Evolutionary conservation across 257 asterid genomes (phyloP), one percentile per base, ranked within the genome.

Genomic region (Gentiana dahurica): DNA sequence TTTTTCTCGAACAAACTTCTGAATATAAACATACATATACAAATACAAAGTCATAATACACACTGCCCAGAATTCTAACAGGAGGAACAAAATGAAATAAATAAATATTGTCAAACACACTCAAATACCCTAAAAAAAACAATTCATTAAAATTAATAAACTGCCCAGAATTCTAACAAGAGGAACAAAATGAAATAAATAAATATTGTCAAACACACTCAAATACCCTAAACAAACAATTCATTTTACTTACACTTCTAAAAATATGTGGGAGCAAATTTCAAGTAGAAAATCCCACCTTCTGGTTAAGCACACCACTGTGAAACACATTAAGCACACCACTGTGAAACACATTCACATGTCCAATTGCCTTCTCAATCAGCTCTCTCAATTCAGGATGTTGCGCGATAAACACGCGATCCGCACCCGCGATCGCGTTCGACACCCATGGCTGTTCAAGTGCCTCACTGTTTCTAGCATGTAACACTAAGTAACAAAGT

Each of bases 401-500:
- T 34, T 82, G 94, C 8, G 70, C 53, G 10, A 82, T 5, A 4
- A 79, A 37, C 3, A 59, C 50, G 1, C 89, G 82, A 36, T 81
- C 94, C 0, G 78, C 82, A 44, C 87, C 83, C 43, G 77, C 81
- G 3, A 87, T 78, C 11, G 77, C 79, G 44, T 68, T 74, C 75
- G 81, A 54, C 12, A 83, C 84, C 49, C 85, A 78, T 0, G 86
- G 79, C 51, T 84, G 82, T 49, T 87, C 90, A 71, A 77, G 58
- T 46, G 77, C 87, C 59, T 80, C 77, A 15, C 81, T 81, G 74
- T 84, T 82, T 43, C 86, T 87, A 12, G 69, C 96, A 58, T 85
- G 77, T 54, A 82, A 73, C 39, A 86, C 89, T 36, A 87, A 85
- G 73, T 84, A 80, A 76, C 95, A 81, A 2, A 72, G 72, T 51